These are phyloP conservation scores for Groenewaldozyma salmanticensis DNA, from an alignment of 805 yeast species.

Conservation along the genomic window DNA sequence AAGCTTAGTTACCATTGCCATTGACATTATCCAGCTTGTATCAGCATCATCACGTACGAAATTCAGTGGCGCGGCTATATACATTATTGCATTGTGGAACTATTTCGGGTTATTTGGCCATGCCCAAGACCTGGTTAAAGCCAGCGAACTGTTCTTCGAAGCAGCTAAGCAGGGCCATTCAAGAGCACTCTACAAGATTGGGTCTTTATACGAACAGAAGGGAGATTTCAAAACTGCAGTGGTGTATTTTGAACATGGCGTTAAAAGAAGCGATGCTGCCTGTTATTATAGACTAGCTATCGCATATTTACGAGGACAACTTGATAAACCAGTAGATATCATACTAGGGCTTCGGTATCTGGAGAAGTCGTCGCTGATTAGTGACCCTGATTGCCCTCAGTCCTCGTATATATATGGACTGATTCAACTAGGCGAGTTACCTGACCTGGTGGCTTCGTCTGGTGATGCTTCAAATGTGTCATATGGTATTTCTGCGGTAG, in stretches of 20 bases:
- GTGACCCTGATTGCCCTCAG: slow-evolving; percentile 32
- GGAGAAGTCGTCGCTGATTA: slow-evolving; percentile 20
- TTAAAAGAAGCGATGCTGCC: slow-evolving; percentile 28
- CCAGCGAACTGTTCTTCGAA: slow-evolving; percentile 21
- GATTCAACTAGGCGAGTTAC: slow-evolving; percentile 26
- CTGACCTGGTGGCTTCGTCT: slow-evolving; percentile 3
- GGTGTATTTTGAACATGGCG: slow-evolving; percentile 28
- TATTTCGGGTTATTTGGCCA: slow-evolving; percentile 22
- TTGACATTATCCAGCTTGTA: slow-evolving; percentile 15
- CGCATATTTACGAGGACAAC: slow-evolving; percentile 26
- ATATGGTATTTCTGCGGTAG: slow-evolving; percentile 24
- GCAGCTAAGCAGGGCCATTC: slow-evolving; percentile 26
- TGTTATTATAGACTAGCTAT: slow-evolving; percentile 30
- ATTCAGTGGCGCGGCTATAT: slow-evolving; percentile 22
- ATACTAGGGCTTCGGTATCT: slow-evolving; percentile 19
- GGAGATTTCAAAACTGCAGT: slow-evolving; percentile 25
- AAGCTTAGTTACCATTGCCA: slow-evolving; percentile 18
- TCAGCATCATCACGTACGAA: slow-evolving; percentile 11
- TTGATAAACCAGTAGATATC: slow-evolving; percentile 21
- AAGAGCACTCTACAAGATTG: slow-evolving; percentile 31
- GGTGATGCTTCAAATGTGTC: neutral
- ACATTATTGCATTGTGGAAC: slow-evolving; percentile 23
- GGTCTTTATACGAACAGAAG: slow-evolving; percentile 24
- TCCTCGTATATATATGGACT: slow-evolving; percentile 31
- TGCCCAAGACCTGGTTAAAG: slow-evolving; percentile 13